Evolutionary conservation across 1,139 yeast species (phyloP), one percentile per base, ranked within the genome.

Genomic region (Groenewaldozyma auringiensis): DNA sequence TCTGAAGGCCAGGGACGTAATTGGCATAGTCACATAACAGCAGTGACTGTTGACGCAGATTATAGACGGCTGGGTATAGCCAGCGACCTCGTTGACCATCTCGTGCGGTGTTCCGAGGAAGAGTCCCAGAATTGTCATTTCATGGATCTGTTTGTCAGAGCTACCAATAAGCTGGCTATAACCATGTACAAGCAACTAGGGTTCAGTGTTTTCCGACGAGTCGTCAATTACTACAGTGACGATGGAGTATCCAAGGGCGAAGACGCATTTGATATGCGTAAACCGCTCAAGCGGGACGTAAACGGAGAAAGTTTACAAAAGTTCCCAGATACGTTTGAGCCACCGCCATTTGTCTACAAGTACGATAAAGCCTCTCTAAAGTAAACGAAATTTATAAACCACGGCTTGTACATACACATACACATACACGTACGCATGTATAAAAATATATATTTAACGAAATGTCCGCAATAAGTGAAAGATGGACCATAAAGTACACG

Each of bases 11-110:
- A 70, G 20, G 78, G 74, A 16, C 77, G 74, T 46, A 94, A 88
- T 53, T 92, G 96, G 95, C 99, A 94, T 60, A 79, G 95, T 0
- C 99, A 94, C 64, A 88, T 94, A 47, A 88, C 97, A 0, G 98
- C 98, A 0, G 96, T 94, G 2, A 88, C 98, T 0, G 83, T 94
- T 0, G 83, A 83, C 50, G 81, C 85, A 21, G 81, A 79, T 45
- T 89, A 83, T 59, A 70, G 99, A 49, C 70, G 98, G 49, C 72
- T 92, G 18, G 95, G 95, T 1, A 69, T 89, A 42, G 98, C 96
- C 0, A 59, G 64, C 47, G 75, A 75, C 49, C 71, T 89, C 47
- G 89, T 96, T 60, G 69, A 75, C 37, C 78, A 85, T 52, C 68
- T 94, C 39, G 92, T 83, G 56, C 72, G 77, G 43, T 74, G 83